Base-by-base conservation (phyloP, 495 filamentous ascomycete genomes). In the Aspergillus avenaceus region DNA sequence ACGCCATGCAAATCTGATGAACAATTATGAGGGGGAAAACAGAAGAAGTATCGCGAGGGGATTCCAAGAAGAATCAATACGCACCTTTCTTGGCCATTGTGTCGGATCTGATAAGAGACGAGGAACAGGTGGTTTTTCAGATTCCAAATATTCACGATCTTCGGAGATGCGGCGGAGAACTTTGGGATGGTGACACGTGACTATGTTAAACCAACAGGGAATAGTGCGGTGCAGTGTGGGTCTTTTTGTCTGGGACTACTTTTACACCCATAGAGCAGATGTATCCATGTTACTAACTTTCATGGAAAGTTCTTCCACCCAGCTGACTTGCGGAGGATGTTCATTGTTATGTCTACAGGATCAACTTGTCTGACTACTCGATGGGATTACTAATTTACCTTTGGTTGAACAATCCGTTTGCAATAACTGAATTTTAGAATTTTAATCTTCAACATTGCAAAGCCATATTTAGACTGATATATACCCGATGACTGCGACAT, bases 71-170 rank as follows among this genome's bases (percentile, higher is more conserved):
- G 11, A 8, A 36, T 21, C 8, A 28, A 19, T 24, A 31, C 41
- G 28, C 8, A 56, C 59, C 32, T 59, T 62, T 62, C 55, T 62
- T 62, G 50, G 59, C 59, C 59, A 62, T 62, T 41, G 21, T 59
- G 50, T 37, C 34, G 47, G 42, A 31, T 37, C 31, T 16, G 22
- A 23, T 41, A 21, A 13, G 23, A 21, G 31, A 14, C 21, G 14
- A 21, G 21, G 12, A n/a, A 19, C 5, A 11, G n/a, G 7, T 38
- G 34, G 14, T 14, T 14, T 38, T 5, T 38, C 14, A 23, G 21
- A 29, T 16, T 37, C 21, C 36, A 34, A 11, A 12, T 19, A 16
- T 28, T 29, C 22, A 38, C 48, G 36, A 29, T 28, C 29, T 25
- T 36, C 45, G 44, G 44, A 53, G 50, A 23, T 47, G 50, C 50